A percentile compares a stretch with the other conserved stretches of the same genome.
These are phyloP conservation scores for Rhynchospora pubera DNA, from an alignment of 176 grass and related monocot species.

Conservation along the genomic window DNA sequence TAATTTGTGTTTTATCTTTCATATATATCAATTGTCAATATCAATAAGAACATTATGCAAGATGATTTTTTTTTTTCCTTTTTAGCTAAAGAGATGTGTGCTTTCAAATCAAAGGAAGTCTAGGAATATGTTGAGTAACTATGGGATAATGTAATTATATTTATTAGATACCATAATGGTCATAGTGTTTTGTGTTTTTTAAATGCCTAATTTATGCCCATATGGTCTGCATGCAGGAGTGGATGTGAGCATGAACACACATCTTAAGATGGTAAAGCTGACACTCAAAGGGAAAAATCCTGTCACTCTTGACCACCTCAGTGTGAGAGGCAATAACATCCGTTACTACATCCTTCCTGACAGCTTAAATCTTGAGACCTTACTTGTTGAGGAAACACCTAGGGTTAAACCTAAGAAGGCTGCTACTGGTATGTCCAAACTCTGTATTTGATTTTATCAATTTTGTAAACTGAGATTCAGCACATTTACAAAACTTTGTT, in stretches of 20 bases:
- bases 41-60: not conserved
- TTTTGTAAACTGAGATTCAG: not conserved
- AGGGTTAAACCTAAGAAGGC: slow-evolving; percentile 86
- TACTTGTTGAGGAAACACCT: slow-evolving; percentile 83
- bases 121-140: not conserved
- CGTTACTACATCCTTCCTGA: slow-evolving; percentile 92
- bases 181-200: not conserved
- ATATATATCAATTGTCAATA: no score
- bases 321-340: slow-evolving; percentile 90
- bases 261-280: slow-evolving; percentile 80
- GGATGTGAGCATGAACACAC: slow-evolving; percentile 96
- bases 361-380: slow-evolving; percentile 86
- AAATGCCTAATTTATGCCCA: slow-evolving; percentile 12
- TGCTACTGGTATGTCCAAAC: slow-evolving; percentile 36
- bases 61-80: not conserved
- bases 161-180: not conserved
- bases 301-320: slow-evolving; percentile 78
- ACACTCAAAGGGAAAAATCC: slow-evolving; percentile 91
- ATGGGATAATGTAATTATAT: not conserved
- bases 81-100: not conserved
- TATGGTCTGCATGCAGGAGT: slow-evolving; percentile 37
- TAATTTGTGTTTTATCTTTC: not conserved
- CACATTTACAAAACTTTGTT: not conserved
- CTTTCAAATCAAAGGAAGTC: not conserved
- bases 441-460: not conserved